Evolutionary conservation across 495 filamentous ascomycete species (phyloP), one percentile per base, ranked within the genome.

Genomic region (Extremus antarcticus): DNA sequence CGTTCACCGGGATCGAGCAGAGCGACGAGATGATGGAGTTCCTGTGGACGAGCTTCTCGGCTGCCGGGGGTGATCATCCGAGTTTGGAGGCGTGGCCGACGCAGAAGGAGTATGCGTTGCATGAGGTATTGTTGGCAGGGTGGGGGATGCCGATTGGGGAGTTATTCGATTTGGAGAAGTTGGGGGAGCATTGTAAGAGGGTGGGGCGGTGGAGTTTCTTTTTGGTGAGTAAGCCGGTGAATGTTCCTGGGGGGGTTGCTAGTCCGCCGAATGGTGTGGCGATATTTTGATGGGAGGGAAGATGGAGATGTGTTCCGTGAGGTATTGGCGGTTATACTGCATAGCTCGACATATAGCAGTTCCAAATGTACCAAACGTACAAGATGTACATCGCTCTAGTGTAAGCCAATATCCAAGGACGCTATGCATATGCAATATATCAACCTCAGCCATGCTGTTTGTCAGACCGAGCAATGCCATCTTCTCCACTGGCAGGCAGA

Each of bases 1-100:
- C 53, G 22, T 74, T 79, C 61, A 66, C 69, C 23, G 78, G 79
- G 46, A 67, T 80, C 0, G 72, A 77, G 67, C 76, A 73, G 56
- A 70, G 69, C 16, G 72, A 74, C 19, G 70, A 66, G 23, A 62
- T 65, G 53, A 45, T 70, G 39, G 56, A 69, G 56, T 71, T 67
- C 60, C 58, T 71, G 13, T 71, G 69, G 69, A 45, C 56, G 25
- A 66, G 65, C 43, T 70, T 70, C 51, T 46, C 58, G 13, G 68
- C 67, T 10, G 68, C 68, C 7, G 66, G 60, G 0, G 67, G 60
- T 0, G 68, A 70, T 50, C 58, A 63, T 48, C 66, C 65, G n/a
- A 55, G 53, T 21, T 68, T 66, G 39, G 68, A 70, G 54, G 57
- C 54, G 9, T 70, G 65, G 65, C 67, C 60, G 61, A 63, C 47